phyloP scores from a whole-genome alignment of 768 basidiomycete species.

The Mycena sanguinolenta region DNA sequence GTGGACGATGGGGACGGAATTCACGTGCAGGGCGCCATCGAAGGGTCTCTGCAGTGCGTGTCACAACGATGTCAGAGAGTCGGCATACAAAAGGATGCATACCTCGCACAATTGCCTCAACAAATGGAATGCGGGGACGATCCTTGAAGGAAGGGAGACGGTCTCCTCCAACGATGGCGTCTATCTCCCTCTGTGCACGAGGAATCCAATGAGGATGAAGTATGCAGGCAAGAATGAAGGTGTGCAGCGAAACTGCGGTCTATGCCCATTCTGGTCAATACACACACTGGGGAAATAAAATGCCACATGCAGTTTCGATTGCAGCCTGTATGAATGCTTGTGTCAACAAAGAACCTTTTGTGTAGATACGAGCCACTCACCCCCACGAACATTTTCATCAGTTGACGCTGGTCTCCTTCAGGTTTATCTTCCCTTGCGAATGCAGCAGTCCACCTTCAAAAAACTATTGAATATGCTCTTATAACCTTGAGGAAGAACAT shows the following conservation, averaged over 20 bases:
- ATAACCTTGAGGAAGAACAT: not conserved
- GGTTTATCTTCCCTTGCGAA: not conserved
- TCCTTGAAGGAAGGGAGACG: slow-evolving; percentile 20
- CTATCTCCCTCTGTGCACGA: slow-evolving; percentile 22
- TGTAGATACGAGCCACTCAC: not conserved
- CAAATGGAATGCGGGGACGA: slow-evolving; percentile 26
- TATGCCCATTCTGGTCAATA: not conserved
- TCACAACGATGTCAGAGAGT: not conserved
- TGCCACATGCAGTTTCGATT: not conserved
- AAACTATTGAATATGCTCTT: not conserved
- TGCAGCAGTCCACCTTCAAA: not conserved
- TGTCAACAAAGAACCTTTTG: not conserved
- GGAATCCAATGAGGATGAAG: slow-evolving; percentile 10
- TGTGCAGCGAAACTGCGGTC: slow-evolving; percentile 6
- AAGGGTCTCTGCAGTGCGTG: not conserved
- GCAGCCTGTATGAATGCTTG: not conserved
- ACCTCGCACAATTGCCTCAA: too few species aligned
- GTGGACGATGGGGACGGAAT: not conserved
- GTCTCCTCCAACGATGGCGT: slow-evolving; percentile 31
- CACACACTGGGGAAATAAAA: not conserved
- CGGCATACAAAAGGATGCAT: too few species aligned
- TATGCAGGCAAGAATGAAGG: slow-evolving; percentile 13
- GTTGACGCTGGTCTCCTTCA: slow-evolving; percentile 4
- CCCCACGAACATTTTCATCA: not conserved
- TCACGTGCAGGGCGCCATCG: slow-evolving; percentile 2